These are phyloP conservation scores for Cystobasidium tubakii DNA, from an alignment of 768 basidiomycete species.

Conservation along the genomic window DNA sequence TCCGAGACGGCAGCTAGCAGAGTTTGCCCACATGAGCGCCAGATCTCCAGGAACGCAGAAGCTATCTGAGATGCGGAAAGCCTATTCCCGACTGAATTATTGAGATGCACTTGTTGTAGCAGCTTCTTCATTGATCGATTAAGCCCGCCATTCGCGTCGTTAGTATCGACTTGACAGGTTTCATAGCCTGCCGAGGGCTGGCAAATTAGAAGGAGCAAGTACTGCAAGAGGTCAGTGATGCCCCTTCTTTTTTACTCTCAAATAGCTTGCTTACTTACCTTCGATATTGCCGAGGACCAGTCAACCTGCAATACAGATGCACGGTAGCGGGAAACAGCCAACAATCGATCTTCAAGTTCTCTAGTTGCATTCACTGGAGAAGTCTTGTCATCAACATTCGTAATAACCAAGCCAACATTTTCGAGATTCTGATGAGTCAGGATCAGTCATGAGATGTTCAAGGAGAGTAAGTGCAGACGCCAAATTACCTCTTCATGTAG, in stretches of 20 bases:
- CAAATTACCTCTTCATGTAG: constrained; percentile 21
- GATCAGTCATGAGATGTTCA: not conserved
- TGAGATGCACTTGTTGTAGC: not conserved
- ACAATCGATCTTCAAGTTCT: not conserved
- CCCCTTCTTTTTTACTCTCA: too few relatives aligned
- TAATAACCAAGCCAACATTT: constrained; percentile 20
- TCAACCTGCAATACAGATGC: not conserved
- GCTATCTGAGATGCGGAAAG: not conserved
- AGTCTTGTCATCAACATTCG: not conserved
- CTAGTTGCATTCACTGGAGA: not conserved
- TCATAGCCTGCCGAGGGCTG: not conserved
- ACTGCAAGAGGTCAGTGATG: too few relatives aligned
- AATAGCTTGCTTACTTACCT: not conserved
- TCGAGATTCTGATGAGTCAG: not conserved
- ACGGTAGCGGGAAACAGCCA: not conserved
- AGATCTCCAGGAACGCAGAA: not conserved
- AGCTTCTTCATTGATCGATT: not conserved
- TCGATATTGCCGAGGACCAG: not conserved
- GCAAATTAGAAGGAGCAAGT: not conserved
- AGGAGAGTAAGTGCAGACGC: not conserved
- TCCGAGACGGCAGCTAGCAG: not conserved
- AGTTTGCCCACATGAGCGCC: not conserved
- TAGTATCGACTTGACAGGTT: constrained; percentile 6
- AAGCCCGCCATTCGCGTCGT: not conserved
- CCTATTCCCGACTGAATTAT: not conserved